Evolutionary conservation across 176 grass and related monocot genomes (phyloP), one percentile per base, ranked within the genome.

Genomic region (Avena eriantha): DNA sequence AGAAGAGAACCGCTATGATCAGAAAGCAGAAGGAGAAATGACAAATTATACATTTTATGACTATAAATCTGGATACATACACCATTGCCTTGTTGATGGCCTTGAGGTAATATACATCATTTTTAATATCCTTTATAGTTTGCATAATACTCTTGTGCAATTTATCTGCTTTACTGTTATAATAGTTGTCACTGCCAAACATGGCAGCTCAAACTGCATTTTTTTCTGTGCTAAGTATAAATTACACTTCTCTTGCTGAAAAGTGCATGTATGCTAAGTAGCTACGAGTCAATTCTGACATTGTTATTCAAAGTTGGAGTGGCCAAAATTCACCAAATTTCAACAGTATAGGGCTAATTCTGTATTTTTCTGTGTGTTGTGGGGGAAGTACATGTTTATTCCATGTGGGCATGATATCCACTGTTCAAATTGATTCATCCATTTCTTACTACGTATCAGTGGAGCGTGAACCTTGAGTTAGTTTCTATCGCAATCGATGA

Each of bases 61-160:
- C 49, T 98, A 98, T 81, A 98, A 91, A 76, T 98, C 97, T 78
- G 97, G 97, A 94, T 96, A 84, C 60, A 94, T 94, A 73, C 97
- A 98, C 73, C 97, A 98, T 39, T 98, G 97, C 82, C 82, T 98
- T 81, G 87, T 94, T 80, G 84, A 92, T 88, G 90, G 73, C 54
- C 94, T 98, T 59, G 82, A 94, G 90, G 97, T 98, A 89, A 72
- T 50, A 29, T 18, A 56, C 17, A 49, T 86, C 11, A 48, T 29
- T 49, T 87, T 77, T 50, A 43, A 58, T 84, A 12, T 12, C 77
- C 17, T 88, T 78, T 73, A 75, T 10, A 75, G 0, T 84, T 80
- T 84, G 19, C 43, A 8, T 60, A 61, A 8, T 81, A 54, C 73
- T 84, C 39, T 75, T 80, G 17, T 80, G 45, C 15, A 58, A 75